These are phyloP conservation scores for Thermochaetoides dissita DNA, from an alignment of 2,329 filamentous ascomycete genomes.

Conservation along the genomic window DNA sequence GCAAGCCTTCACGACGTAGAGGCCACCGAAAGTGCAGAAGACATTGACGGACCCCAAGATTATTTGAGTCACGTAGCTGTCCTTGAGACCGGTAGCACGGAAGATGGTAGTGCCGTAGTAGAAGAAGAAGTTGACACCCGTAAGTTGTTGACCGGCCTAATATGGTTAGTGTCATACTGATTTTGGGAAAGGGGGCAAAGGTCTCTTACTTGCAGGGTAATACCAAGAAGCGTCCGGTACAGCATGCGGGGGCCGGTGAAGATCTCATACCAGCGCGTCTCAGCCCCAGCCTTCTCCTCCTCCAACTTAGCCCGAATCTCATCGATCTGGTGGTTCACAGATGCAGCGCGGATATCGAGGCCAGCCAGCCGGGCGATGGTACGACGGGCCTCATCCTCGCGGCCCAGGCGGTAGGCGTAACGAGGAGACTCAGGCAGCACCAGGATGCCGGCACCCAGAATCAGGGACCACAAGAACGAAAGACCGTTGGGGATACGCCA, in stretches of 20 bases:
- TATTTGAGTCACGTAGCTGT: conserved; percentile 54
- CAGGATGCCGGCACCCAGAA: conserved; percentile 42
- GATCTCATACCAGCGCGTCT: conserved; percentile 40
- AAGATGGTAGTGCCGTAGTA: conserved; percentile 58
- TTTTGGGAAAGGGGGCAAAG: conserved; percentile 43
- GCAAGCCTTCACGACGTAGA: conserved; percentile 54
- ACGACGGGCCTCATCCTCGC: conserved; percentile 29
- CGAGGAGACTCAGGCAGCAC: conserved; percentile 44
- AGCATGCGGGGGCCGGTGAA: conserved; percentile 41
- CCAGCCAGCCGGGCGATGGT: conserved; percentile 37
- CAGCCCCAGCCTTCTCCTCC: conserved; percentile 32
- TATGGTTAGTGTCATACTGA: conserved; percentile 29
- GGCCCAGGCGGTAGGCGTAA: conserved; percentile 35
- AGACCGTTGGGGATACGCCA: conserved; percentile 52
- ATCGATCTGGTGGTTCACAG: conserved; percentile 33
- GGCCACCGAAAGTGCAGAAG: conserved; percentile 49
- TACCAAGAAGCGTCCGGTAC: conserved; percentile 51
- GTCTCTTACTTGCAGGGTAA: conserved; percentile 49
- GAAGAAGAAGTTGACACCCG: conserved; percentile 36
- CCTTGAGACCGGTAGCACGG: conserved; percentile 47
- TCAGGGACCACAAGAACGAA: conserved; percentile 38
- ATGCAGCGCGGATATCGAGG: conserved; percentile 26
- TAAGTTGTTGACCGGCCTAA: conserved; percentile 55
- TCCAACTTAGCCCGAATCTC: conserved; percentile 41
- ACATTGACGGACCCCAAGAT: conserved; percentile 58